A percentile compares a stretch with the other conserved stretches of the same genome.
phyloP scores from a whole-genome alignment of 139 green algal species.

The Mesostigma viride region DNA sequence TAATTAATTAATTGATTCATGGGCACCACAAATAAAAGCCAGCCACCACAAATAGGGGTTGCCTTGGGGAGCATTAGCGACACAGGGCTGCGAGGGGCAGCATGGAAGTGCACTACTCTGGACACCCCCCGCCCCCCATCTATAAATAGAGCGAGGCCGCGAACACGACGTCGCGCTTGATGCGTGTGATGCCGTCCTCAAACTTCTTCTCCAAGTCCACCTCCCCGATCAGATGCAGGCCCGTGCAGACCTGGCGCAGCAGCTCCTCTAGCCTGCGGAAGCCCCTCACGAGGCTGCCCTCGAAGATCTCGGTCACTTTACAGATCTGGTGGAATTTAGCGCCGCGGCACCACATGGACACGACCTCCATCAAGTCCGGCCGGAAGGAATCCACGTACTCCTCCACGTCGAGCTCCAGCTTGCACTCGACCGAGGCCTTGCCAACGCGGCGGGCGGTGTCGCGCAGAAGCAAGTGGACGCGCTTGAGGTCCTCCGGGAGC shows the following conservation, averaged over 20 bases:
- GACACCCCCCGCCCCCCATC: no score
- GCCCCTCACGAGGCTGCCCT: constrained; percentile 78
- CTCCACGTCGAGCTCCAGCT: constrained; percentile 44
- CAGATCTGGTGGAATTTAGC: constrained; percentile 39
- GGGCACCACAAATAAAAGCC: no score
- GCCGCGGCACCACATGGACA: constrained; percentile 60
- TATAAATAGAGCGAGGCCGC: constrained; percentile 82
- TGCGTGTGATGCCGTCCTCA: constrained; percentile 45
- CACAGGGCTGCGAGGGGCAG: no score
- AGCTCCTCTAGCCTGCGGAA: constrained; percentile 83
- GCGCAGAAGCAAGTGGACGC: constrained; percentile 52
- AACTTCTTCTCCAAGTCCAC: constrained; percentile 58
- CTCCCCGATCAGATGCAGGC: constrained; percentile 61
- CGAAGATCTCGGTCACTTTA: constrained; percentile 71
- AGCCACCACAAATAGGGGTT: no score
- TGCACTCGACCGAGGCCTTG: constrained; percentile 23
- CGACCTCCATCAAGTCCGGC: constrained; percentile 63
- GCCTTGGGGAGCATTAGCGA: no score
- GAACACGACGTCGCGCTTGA: constrained; percentile 89
- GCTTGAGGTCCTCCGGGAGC: constrained; percentile 37
- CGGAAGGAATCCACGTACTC: constrained; percentile 62
- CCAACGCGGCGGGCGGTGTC: constrained; percentile 26
- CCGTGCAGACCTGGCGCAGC: constrained; percentile 64
- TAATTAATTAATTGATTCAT: no score
- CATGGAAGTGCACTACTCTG: no score